Conservation (phyloP, 2,329 filamentous ascomycete genomes). For the Parastagonospora nodorum region DNA sequence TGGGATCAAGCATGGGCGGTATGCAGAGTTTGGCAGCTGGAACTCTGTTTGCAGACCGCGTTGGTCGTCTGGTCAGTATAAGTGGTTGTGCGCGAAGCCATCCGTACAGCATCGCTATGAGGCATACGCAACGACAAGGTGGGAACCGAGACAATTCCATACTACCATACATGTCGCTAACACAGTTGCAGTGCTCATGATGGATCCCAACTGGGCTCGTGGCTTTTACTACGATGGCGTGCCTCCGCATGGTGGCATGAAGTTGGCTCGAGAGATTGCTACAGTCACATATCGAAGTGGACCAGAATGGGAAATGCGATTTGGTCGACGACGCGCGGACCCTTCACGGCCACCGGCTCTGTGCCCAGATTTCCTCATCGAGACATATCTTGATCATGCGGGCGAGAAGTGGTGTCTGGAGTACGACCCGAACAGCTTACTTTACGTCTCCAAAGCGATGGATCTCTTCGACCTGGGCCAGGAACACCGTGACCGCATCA, state of each 20-base stretch:
- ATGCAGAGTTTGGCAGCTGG: slow-evolving; percentile 95
- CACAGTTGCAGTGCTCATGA: slow-evolving; percentile 76
- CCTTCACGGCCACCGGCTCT: slow-evolving; percentile 83
- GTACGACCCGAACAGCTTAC: slow-evolving; percentile 91
- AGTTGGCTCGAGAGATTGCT: slow-evolving; percentile 94
- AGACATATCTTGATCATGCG: slow-evolving; percentile 97
- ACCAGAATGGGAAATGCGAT: slow-evolving; percentile 96
- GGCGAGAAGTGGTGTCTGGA: slow-evolving; percentile 98
- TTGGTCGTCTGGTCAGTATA: slow-evolving; percentile 83
- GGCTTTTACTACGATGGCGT: slow-evolving; percentile 85
- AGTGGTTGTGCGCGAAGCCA: slow-evolving; percentile 93
- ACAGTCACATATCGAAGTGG: slow-evolving; percentile 97
- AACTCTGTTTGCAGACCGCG: slow-evolving; percentile 78
- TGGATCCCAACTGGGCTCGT: slow-evolving; percentile 96
- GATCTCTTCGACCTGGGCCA: slow-evolving; percentile 91
- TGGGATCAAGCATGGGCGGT: slow-evolving; percentile 96
- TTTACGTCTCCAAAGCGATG: slow-evolving; percentile 99
- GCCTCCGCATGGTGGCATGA: slow-evolving; percentile 95
- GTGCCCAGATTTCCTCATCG: slow-evolving; percentile 97
- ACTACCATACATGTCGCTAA: slow-evolving; percentile 7
- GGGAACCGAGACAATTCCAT: slow-evolving; percentile 7
- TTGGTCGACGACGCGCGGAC: slow-evolving; percentile 86
- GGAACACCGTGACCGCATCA: slow-evolving; percentile 68
- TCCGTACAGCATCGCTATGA: slow-evolving; percentile 98
- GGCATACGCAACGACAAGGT: slow-evolving; percentile 90